Conservation (phyloP, 805 yeast species). For the Nakazawaea anatomiae region DNA sequence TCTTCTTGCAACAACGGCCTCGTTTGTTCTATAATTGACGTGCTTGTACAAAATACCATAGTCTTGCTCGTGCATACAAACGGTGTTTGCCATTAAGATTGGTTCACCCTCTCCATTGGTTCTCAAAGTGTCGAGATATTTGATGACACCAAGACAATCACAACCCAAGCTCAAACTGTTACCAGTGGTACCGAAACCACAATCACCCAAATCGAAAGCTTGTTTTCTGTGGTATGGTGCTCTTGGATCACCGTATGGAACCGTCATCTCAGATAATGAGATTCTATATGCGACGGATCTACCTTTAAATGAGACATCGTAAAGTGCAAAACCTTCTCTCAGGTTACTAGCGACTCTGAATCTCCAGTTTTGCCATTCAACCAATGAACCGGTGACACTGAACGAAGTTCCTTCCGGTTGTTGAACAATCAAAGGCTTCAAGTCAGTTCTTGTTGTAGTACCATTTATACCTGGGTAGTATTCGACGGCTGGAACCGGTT, state of each 20-base stretch:
- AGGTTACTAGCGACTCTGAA: slow-evolving; percentile 64
- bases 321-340: slow-evolving; percentile 76
- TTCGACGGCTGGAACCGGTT: slow-evolving; percentile 55
- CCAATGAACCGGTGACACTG: slow-evolving; percentile 47
- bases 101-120: slow-evolving; percentile 58
- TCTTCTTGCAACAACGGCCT: slow-evolving; percentile 67
- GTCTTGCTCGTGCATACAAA: slow-evolving; percentile 80
- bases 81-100: slow-evolving; percentile 55
- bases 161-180: slow-evolving; percentile 69
- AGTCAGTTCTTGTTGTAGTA: slow-evolving; percentile 40
- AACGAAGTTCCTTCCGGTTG: slow-evolving; percentile 85
- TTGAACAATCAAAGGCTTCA: slow-evolving; percentile 61
- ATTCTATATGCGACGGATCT: slow-evolving; percentile 71
- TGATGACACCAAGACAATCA: slow-evolving; percentile 77
- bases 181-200: slow-evolving; percentile 74
- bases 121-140: slow-evolving; percentile 61
- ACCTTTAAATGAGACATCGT: slow-evolving; percentile 70
- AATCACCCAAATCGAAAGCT: slow-evolving; percentile 82
- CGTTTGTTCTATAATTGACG: slow-evolving; percentile 68
- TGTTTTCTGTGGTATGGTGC: slow-evolving; percentile 82
- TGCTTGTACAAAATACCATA: slow-evolving; percentile 75
- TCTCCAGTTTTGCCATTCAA: slow-evolving; percentile 83
- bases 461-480: slow-evolving; percentile 70
- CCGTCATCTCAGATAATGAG: slow-evolving; percentile 78
- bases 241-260: slow-evolving; percentile 83